Conservation (phyloP, 2,329 filamentous ascomycete species). For the Tricladium varicosporioides region DNA sequence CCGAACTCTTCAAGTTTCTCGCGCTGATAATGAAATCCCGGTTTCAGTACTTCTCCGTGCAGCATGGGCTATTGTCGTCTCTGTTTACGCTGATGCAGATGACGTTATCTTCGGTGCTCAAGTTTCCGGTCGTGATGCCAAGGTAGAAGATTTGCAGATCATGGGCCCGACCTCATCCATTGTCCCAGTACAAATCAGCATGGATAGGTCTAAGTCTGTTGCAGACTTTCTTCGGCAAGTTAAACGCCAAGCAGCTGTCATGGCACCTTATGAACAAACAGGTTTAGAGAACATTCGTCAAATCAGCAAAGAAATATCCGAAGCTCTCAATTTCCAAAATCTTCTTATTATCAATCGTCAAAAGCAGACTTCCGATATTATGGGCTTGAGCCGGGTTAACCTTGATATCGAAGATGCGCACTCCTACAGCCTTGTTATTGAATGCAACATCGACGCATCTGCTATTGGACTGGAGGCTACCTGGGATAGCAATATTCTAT, state of each 20-base stretch:
- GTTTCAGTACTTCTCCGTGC: conserved; percentile 14
- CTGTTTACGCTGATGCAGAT: conserved; percentile 36
- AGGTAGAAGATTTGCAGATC: conserved; percentile 40
- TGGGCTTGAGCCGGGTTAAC: too few relatives aligned
- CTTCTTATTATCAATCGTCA: conserved; percentile 15
- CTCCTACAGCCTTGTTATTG: not conserved
- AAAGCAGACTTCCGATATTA: not conserved
- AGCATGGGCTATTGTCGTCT: conserved; percentile 40
- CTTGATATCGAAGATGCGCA: not conserved
- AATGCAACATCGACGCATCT: not conserved
- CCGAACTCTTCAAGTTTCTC: not conserved
- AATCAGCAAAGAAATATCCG: conserved; percentile 9
- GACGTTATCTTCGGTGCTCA: conserved; percentile 43
- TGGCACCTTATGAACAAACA: conserved; percentile 37
- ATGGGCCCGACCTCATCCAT: conserved; percentile 43
- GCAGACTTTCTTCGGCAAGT: conserved; percentile 43
- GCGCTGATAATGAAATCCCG: conserved; percentile 2
- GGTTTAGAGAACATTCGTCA: conserved; percentile 18
- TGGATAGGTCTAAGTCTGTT: conserved; percentile 34
- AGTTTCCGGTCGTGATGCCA: conserved; percentile 39
- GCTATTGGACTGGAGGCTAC: not conserved
- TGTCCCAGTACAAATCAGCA: conserved; percentile 38
- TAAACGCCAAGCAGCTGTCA: conserved; percentile 43
- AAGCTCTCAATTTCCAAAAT: conserved; percentile 14
- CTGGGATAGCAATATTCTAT: conserved; percentile 1